Evolutionary conservation across 2,329 filamentous ascomycete species (phyloP).

Genomic region (Cladosporium sp.): DNA sequence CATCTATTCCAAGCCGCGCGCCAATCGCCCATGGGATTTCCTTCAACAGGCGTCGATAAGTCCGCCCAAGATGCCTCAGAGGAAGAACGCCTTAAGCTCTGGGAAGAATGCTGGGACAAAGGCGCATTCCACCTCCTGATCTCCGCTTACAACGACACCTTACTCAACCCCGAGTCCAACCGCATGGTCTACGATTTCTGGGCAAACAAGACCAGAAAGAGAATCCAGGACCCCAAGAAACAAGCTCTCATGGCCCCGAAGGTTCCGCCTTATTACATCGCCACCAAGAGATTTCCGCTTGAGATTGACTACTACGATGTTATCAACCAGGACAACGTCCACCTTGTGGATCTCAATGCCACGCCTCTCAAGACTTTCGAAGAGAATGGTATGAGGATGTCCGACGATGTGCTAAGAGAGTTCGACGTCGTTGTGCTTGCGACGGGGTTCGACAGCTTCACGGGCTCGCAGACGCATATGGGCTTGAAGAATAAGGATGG

Average conservation of each 20-base stretch:
- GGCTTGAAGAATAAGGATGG: slow-evolving; percentile 31
- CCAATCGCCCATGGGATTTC: slow-evolving; percentile 34
- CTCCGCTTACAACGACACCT: slow-evolving; percentile 37
- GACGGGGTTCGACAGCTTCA: slow-evolving; percentile 41
- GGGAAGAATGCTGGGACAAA: slow-evolving; percentile 35
- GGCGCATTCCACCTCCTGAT: slow-evolving; percentile 39
- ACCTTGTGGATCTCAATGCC: slow-evolving; percentile 38
- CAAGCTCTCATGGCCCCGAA: slow-evolving; percentile 41
- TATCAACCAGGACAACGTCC: slow-evolving; percentile 38
- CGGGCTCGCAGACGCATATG: slow-evolving; percentile 34
- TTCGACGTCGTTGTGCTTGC: slow-evolving; percentile 43
- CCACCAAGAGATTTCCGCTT: slow-evolving; percentile 40
- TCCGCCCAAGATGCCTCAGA: slow-evolving; percentile 21
- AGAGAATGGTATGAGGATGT: slow-evolving; percentile 40
- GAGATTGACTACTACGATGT: slow-evolving; percentile 46
- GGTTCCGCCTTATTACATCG: slow-evolving; percentile 38
- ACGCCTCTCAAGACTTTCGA: slow-evolving; percentile 38
- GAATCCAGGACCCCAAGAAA: slow-evolving; percentile 40
- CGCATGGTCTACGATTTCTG: slow-evolving; percentile 41
- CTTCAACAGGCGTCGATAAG: slow-evolving; percentile 53
- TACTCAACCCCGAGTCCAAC: slow-evolving; percentile 35
- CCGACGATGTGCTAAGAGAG: slow-evolving; percentile 36
- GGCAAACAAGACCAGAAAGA: slow-evolving; percentile 38
- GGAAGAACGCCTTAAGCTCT: slow-evolving; percentile 39
- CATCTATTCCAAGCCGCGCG: slow-evolving; percentile 41